Conservation (phyloP, 768 basidiomycete species). For the Collybiopsis luxurians region DNA sequence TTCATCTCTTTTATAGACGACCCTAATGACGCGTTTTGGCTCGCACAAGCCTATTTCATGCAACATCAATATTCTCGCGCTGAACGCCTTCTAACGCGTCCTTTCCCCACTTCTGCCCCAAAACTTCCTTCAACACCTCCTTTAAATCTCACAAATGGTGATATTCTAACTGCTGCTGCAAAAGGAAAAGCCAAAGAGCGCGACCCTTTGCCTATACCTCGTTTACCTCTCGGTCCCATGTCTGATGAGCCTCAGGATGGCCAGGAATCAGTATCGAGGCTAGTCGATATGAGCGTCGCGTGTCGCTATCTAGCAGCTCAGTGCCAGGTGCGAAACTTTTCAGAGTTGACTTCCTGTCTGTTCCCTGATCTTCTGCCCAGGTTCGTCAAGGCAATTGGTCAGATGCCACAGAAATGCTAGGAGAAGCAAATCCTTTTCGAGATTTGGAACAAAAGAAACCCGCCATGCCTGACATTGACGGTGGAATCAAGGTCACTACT, state of each 20-base stretch:
- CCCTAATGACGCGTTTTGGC: conserved; percentile 98
- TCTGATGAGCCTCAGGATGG: conserved; percentile 65
- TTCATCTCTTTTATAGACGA: conserved; percentile 57
- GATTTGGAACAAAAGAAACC: conserved; percentile 66
- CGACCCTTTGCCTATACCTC: conserved; percentile 39
- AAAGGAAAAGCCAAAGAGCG: conserved; percentile 69
- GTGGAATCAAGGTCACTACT: conserved; percentile 83
- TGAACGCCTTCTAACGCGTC: conserved; percentile 85
- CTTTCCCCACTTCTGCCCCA: conserved; percentile 60
- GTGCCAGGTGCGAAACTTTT: conserved; percentile 61
- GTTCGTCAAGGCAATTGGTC: conserved; percentile 89
- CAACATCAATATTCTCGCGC: conserved; percentile 94
- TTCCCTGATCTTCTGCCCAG: conserved; percentile 25
- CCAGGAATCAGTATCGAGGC: conserved; percentile 64
- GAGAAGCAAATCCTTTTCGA: conserved; percentile 87
- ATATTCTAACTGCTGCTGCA: conserved; percentile 29
- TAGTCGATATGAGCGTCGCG: conserved; percentile 93
- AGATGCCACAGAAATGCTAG: conserved; percentile 90
- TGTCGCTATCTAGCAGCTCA: conserved; percentile 97
- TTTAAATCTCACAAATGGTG: conserved; percentile 39
- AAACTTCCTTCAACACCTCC: conserved; percentile 31
- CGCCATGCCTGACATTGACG: conserved; percentile 78
- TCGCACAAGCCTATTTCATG: conserved; percentile 96
- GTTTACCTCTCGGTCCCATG: conserved; percentile 72
- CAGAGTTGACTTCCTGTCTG: not conserved